Evolutionary conservation across 106 monocot species (phyloP), one percentile per base, ranked within the genome.

Genomic region (Dendrobium huoshanense): DNA sequence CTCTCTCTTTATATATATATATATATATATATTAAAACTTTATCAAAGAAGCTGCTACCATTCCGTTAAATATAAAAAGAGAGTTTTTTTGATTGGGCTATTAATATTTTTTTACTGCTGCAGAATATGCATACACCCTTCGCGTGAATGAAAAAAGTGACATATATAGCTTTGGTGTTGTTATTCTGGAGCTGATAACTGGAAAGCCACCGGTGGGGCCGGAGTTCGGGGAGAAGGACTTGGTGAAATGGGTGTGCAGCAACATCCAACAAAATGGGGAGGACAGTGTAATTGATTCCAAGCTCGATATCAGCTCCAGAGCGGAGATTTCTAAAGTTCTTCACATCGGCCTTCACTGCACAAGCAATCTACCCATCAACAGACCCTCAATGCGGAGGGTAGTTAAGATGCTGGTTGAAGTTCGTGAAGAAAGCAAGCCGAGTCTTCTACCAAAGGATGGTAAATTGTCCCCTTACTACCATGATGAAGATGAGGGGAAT

Each of bases 391-490:
- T 95, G 95, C 76, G 90, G n/a, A 86, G 86, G 68, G 91, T 92
- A 1, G 95, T 92, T 16, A 95, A 95, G 85, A 90, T 95, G 92
- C 84, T 94, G 77, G 79, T 86, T 13, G 91, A 94, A 65, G 82
- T 86, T 6, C 44, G 43, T 29, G 18, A n/a, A 13, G 77, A 80
- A 33, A 74, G 64, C 72, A 83, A 70, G 77, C 54, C 75, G 11
- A 74, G 73, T 48, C 78, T 18, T 77, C 25, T 48, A 31, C 27
- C 55, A 6, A 74, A 74, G 74, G 74, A 44, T 44, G 74, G 43
- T 43, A 43, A 43, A 2, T 44, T 74, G 18, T 77, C 77, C 55
- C 77, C 77, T 4, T 83, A 83, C 40, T 83, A 80, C 24, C 72
- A 65, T 29, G 80, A 77, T n/a, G 76, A 84, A 8, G 72, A 74